A percentile compares a stretch with the other conserved stretches of the same genome.
Evolutionary conservation across 2,329 filamentous ascomycete species (phyloP).

Genomic region (Cyanodermella asteris): DNA sequence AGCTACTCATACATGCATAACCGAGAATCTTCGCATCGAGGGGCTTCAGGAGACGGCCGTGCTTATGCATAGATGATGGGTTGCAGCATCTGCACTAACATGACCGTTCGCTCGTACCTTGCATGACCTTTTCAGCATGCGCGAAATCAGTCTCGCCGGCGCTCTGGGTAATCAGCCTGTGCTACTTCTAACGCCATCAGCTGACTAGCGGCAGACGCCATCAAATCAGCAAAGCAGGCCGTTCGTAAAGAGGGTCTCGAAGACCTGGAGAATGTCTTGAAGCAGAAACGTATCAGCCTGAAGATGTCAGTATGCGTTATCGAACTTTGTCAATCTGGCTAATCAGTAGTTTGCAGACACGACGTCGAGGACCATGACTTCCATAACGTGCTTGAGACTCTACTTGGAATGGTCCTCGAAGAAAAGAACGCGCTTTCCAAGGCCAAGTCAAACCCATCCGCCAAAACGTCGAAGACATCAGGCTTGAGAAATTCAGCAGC

Average conservation of each 20-base stretch:
- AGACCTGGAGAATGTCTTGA: slow-evolving; percentile 34
- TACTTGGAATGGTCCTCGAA: slow-evolving; percentile 59
- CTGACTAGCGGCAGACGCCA: slow-evolving; percentile 11
- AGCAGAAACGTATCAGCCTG: slow-evolving; percentile 25
- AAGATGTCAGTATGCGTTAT: slow-evolving; percentile 10
- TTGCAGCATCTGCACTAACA: too few species aligned
- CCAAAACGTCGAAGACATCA: slow-evolving; percentile 30
- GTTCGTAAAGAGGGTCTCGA: slow-evolving; percentile 28
- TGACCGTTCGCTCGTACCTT: too few species aligned
- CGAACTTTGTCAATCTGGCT: slow-evolving; percentile 7
- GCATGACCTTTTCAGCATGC: too few species aligned
- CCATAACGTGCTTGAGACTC: slow-evolving; percentile 55
- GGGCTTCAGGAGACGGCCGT: too few species aligned
- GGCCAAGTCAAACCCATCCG: slow-evolving; percentile 43
- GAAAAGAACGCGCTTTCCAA: too few species aligned
- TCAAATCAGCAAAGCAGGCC: slow-evolving; percentile 21
- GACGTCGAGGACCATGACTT: slow-evolving; percentile 54
- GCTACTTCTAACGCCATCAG: too few species aligned
- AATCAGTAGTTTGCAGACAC: slow-evolving; percentile 12
- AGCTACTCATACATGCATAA: too few species aligned
- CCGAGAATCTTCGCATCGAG: too few species aligned
- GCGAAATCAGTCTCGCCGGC: slow-evolving; percentile 19
- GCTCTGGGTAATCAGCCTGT: slow-evolving; percentile 16
- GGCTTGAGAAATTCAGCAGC: slow-evolving; percentile 25
- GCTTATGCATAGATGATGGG: too few species aligned